These are phyloP conservation scores for Posidonia oceanica DNA, from an alignment of 116 monocot species.

Conservation along the genomic window DNA sequence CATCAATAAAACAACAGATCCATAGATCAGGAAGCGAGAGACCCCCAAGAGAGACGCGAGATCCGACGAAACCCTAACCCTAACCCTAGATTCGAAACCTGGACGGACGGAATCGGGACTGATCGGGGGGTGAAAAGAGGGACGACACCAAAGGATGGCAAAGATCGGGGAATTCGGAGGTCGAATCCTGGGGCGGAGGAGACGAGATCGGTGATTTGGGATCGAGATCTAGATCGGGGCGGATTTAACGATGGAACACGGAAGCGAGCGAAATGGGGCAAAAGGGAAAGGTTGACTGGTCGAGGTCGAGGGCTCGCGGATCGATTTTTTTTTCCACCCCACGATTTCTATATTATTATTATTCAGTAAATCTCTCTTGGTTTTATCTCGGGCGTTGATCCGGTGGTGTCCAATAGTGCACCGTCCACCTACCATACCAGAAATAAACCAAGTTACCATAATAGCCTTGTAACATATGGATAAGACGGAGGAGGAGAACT, in stretches of 20 bases:
- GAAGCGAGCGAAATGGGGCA: background rate
- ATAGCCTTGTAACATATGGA: no score
- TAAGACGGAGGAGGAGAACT: no score
- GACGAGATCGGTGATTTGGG: background rate
- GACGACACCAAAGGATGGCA: background rate
- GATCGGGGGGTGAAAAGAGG: background rate
- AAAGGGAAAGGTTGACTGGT: background rate
- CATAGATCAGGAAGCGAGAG: background rate
- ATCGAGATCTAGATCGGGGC: background rate
- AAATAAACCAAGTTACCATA: no score
- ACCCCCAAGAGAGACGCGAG: background rate
- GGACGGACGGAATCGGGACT: background rate
- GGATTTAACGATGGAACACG: background rate
- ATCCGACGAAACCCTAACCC: conserved; percentile 13
- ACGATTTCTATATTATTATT: no score
- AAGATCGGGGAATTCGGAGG: background rate
- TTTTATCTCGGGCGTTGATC: no score
- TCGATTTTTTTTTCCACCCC: no score
- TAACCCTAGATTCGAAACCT: conserved; percentile 7
- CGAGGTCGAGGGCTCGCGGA: no score
- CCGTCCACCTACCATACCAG: no score
- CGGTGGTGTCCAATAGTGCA: no score
- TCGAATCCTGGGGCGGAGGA: background rate
- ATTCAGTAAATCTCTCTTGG: no score
- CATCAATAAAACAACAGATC: background rate